Conservation (phyloP, 495 filamentous ascomycete species). For the Aspergillus saccharolyticus region DNA sequence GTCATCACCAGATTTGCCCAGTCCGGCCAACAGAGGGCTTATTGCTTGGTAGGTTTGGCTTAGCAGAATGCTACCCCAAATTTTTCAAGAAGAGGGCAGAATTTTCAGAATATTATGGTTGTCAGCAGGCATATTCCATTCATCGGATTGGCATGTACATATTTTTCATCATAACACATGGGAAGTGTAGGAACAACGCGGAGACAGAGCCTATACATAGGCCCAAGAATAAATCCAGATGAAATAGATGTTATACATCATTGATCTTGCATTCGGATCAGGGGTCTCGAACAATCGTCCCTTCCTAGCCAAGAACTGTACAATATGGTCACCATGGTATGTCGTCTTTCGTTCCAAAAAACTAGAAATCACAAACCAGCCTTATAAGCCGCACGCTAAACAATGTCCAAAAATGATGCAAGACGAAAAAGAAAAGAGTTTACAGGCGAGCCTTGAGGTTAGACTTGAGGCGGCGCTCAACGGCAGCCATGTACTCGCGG, state of each 20-base stretch:
- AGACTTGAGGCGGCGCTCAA: conserved; percentile 76
- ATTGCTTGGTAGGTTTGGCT: background rate
- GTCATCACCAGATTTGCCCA: background rate
- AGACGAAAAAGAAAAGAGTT: conserved; percentile 18
- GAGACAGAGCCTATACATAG: background rate
- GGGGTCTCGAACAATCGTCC: background rate
- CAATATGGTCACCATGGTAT: conserved; percentile 12
- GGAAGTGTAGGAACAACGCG: background rate
- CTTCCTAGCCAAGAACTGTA: conserved; percentile 13
- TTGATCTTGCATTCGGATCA: background rate
- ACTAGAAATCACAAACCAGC: conserved; percentile 1
- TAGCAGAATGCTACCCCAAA: background rate
- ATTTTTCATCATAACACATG: background rate
- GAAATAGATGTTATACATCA: background rate
- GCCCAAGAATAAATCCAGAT: background rate
- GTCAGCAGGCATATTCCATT: background rate
- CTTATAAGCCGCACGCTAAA: conserved; percentile 9
- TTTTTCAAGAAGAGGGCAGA: background rate
- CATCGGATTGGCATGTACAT: conserved; percentile 1
- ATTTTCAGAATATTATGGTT: background rate
- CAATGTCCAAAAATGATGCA: conserved; percentile 16
- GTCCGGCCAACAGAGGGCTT: background rate
- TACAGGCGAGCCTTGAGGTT: conserved; percentile 48
- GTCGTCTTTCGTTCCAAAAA: conserved; percentile 5
- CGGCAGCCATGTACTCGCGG: conserved; percentile 77